Evolutionary conservation across 2,329 filamentous ascomycete species (phyloP).

Genomic region (Aspergillus neoniger): DNA sequence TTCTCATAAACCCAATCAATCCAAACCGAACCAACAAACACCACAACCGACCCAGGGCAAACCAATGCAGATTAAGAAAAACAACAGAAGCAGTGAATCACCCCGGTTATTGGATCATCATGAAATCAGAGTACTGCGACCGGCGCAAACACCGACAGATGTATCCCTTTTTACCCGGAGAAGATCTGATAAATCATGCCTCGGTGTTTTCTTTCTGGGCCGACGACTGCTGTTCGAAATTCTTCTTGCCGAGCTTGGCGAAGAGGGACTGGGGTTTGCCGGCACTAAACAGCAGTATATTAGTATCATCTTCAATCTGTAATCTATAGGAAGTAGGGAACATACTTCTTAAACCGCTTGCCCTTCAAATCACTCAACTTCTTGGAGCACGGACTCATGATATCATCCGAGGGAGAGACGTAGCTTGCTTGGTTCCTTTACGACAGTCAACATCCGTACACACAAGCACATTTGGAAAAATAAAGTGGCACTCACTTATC

Average conservation of each 20-base stretch:
- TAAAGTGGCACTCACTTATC: slow-evolving; percentile 41
- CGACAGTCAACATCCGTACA: neutral
- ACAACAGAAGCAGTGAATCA: neutral
- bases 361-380: slow-evolving; percentile 53
- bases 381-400: slow-evolving; percentile 54
- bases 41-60: too few species aligned
- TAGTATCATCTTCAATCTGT: too few species aligned
- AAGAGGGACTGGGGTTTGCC: slow-evolving; percentile 49
- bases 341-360: slow-evolving; percentile 52
- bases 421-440: slow-evolving; percentile 41
- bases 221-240: slow-evolving; percentile 44
- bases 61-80: slow-evolving; percentile 14
- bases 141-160: slow-evolving; percentile 1
- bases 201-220: slow-evolving; percentile 15
- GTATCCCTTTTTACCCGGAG: too few species aligned
- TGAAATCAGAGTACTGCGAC: neutral
- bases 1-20: neutral
- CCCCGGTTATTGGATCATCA: too few species aligned
- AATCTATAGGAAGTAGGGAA: neutral
- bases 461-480: neutral
- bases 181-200: neutral
- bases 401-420: slow-evolving; percentile 52
- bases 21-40: neutral
- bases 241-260: slow-evolving; percentile 50
- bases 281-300: slow-evolving; percentile 25